Percentiles rank a stretch among this genome's conserved stretches.
Conservation (phyloP, 306 rosid species). For the Sindora glabra region DNA sequence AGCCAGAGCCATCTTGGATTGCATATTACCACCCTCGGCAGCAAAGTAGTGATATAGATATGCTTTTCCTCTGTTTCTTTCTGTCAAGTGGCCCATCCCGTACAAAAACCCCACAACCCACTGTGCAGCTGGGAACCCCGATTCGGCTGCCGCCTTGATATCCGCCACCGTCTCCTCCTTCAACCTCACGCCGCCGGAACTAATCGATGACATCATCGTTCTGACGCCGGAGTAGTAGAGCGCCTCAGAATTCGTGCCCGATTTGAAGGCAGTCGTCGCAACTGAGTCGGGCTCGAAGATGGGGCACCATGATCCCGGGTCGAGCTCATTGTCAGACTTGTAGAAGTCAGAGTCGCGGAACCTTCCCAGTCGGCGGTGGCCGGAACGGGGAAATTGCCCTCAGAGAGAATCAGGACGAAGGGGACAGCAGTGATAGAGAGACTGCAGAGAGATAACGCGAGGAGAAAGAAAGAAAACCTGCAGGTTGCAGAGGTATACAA, state of each 20-base stretch:
- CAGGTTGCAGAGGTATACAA: no score
- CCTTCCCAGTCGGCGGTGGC: slow-evolving; percentile 85
- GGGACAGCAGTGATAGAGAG: no score
- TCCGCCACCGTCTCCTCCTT: slow-evolving; percentile 57
- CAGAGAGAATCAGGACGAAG: no score
- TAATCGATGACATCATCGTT: slow-evolving; percentile 44
- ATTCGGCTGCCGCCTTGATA: slow-evolving; percentile 40
- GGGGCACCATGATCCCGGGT: slow-evolving; percentile 92
- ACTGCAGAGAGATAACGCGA: no score
- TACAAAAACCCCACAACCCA: slow-evolving; percentile 72
- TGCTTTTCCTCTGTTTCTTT: slow-evolving; percentile 56
- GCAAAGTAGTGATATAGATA: slow-evolving; percentile 75
- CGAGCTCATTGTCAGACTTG: slow-evolving; percentile 71
- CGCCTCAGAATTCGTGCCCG: slow-evolving; percentile 16
- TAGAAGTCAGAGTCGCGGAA: slow-evolving; percentile 54
- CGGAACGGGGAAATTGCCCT: no score
- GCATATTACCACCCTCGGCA: slow-evolving; percentile 69
- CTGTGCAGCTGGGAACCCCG: slow-evolving; percentile 59
- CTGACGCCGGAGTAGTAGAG: slow-evolving; percentile 49
- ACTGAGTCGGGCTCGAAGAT: slow-evolving; percentile 62
- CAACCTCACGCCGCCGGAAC: slow-evolving; percentile 32
- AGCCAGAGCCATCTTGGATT: slow-evolving; percentile 94
- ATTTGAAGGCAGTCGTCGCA: slow-evolving; percentile 2
- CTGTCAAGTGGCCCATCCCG: slow-evolving; percentile 67
- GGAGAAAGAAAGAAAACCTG: no score